phyloP scores from a whole-genome alignment of 441 rosid genomes.

The Adansonia grandidieri region DNA sequence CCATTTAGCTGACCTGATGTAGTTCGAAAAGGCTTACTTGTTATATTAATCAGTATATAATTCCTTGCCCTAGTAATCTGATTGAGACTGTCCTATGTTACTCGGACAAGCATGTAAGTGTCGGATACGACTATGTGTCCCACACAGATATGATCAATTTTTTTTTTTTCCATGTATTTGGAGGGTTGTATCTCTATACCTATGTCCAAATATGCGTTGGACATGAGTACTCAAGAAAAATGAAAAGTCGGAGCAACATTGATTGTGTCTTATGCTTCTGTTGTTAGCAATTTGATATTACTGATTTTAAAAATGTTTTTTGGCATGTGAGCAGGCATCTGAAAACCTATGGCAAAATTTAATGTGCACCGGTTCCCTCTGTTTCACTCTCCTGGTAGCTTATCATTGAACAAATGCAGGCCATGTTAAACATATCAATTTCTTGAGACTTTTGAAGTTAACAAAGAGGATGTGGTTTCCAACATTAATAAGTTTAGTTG shows the following conservation, averaged over 20 bases:
- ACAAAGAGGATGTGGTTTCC: slow-evolving; percentile 6
- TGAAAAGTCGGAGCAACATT: too few relatives aligned
- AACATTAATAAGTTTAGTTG: slow-evolving; percentile 30
- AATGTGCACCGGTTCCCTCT: background rate
- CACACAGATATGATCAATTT: too few relatives aligned
- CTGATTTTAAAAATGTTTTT: slow-evolving; percentile 19
- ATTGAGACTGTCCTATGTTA: background rate
- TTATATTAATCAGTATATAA: background rate
- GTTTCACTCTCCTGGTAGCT: slow-evolving; percentile 13
- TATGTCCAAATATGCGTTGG: too few relatives aligned
- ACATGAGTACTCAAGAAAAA: too few relatives aligned
- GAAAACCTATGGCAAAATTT: background rate
- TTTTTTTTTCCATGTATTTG: too few relatives aligned
- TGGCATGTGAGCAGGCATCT: background rate
- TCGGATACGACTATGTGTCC: too few relatives aligned
- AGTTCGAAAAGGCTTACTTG: background rate
- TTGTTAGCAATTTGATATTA: background rate
- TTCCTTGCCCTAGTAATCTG: background rate
- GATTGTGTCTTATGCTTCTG: background rate
- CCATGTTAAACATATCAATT: slow-evolving; percentile 17
- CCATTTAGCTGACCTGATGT: background rate
- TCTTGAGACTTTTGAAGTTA: slow-evolving; percentile 24
- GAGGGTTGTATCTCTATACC: too few relatives aligned
- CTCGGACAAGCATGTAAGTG: too few relatives aligned
- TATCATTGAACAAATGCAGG: slow-evolving; percentile 23